Percentiles rank a stretch among this genome's conserved stretches.
These are phyloP conservation scores for Cutaneotrichosporon cyanovorans DNA, from an alignment of 1,284 basidiomycete genomes.

Conservation along the genomic window DNA sequence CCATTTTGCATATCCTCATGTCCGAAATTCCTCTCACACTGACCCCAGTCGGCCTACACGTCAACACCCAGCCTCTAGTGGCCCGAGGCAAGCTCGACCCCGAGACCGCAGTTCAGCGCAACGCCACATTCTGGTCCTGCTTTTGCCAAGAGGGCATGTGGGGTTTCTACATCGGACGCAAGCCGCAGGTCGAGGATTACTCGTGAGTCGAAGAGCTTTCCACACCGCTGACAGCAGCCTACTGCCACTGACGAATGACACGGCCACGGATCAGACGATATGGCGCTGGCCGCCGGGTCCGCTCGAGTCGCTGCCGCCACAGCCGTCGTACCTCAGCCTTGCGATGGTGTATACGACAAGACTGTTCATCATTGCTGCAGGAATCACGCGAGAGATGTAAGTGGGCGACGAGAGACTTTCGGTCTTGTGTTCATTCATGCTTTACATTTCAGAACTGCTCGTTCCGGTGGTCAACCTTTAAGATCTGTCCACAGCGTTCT, in stretches of 20 bases:
- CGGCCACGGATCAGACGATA: slow-evolving; percentile 15
- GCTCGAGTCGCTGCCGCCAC: slow-evolving; percentile 1
- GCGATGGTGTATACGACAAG: slow-evolving; percentile 8
- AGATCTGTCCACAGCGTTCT: no score
- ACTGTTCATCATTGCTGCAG: slow-evolving; percentile 6
- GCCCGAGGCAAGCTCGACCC: slow-evolving; percentile 14
- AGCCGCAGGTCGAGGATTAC: slow-evolving; percentile 20
- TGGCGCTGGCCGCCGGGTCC: slow-evolving; percentile 20
- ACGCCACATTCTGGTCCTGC: slow-evolving; percentile 26
- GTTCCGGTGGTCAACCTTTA: no score
- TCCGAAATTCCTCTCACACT: not conserved
- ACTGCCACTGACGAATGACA: slow-evolving; percentile 16
- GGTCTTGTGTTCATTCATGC: no score
- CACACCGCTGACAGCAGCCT: not conserved
- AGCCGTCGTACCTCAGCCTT: slow-evolving; percentile 8
- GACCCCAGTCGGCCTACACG: slow-evolving; percentile 23
- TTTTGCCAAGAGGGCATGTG: slow-evolving; percentile 29
- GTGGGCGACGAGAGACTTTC: no score
- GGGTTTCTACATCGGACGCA: slow-evolving; percentile 28
- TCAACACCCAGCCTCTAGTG: slow-evolving; percentile 18
- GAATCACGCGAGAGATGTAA: slow-evolving; percentile 9
- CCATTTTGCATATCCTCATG: not conserved
- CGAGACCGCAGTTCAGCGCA: slow-evolving; percentile 18
- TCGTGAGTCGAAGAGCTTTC: slow-evolving; percentile 5
- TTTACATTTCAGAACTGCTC: no score